Evolutionary conservation across 164 flowering plant genomes (phyloP).

Genomic region (Stephania yunnanensis): DNA sequence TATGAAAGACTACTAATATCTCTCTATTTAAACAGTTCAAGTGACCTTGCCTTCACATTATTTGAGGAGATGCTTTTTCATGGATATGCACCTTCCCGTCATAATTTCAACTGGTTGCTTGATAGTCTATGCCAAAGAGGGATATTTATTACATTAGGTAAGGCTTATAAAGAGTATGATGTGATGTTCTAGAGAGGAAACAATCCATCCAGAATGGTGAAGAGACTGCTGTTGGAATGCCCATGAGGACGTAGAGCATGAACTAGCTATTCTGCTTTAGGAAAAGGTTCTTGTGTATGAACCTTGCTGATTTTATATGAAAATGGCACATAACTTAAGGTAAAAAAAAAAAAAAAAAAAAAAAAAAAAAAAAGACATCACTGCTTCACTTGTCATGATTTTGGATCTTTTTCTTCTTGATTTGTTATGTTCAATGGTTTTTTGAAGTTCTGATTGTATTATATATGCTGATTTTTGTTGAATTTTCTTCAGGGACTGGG

Average conservation of each 20-base stretch:
- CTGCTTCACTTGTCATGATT: neutral
- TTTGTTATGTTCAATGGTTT: neutral
- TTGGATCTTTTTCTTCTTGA: neutral
- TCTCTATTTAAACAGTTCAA: constrained; percentile 24
- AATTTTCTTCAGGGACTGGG: neutral
- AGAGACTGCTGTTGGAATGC: constrained; percentile 14
- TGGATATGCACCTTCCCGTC: constrained; percentile 26
- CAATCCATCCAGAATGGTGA: constrained; percentile 14
- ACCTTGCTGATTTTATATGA: neutral
- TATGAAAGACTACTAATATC: constrained; percentile 35
- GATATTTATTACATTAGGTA: constrained; percentile 18
- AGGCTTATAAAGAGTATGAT: constrained; percentile 27
- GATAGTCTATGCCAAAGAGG: constrained; percentile 25
- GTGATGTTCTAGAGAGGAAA: constrained; percentile 26
- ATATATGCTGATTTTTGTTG: neutral
- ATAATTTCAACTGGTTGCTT: constrained; percentile 29
- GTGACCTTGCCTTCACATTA: constrained; percentile 32
- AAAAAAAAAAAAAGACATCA: neutral
- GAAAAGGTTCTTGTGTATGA: constrained; percentile 12
- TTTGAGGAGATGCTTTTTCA: constrained; percentile 45
- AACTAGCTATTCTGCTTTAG: constrained; percentile 11
- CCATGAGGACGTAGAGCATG: constrained; percentile 14
- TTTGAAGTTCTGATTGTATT: neutral
- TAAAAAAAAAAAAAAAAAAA: neutral
- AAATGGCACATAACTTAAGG: neutral